Evolutionary conservation across 164 flowering plant genomes (phyloP).

Genomic region (Akebia trifoliata): DNA sequence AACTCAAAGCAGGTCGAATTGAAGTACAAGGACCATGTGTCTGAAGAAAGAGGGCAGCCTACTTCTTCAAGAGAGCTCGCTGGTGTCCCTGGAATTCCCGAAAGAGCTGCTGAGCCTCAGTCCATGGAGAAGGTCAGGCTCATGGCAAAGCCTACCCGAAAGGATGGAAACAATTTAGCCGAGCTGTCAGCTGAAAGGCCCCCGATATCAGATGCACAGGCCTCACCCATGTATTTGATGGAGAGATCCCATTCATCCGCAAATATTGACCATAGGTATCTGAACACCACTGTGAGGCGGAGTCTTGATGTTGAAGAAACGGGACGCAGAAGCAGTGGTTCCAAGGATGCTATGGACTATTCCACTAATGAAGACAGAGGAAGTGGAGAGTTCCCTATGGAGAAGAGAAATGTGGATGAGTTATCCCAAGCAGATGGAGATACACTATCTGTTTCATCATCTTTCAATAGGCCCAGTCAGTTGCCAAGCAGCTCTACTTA

Average conservation of each 20-base stretch:
- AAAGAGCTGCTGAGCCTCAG: constrained; percentile 29
- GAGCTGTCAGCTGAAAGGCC: constrained; percentile 50
- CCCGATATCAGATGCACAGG: constrained; percentile 36
- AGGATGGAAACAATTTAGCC: constrained; percentile 31
- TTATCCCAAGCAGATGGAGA: constrained; percentile 44
- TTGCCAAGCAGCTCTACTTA: constrained; percentile 37
- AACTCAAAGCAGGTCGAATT: constrained; percentile 37
- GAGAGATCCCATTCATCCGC: constrained; percentile 70
- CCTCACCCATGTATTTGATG: constrained; percentile 40
- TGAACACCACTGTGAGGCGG: constrained; percentile 37
- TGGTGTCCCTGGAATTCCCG: constrained; percentile 25
- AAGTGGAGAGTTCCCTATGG: constrained; percentile 38
- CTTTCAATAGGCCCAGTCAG: constrained; percentile 32
- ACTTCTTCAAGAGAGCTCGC: constrained; percentile 28
- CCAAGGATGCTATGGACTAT: constrained; percentile 45
- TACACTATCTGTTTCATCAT: constrained; percentile 36
- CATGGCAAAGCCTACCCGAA: constrained; percentile 29
- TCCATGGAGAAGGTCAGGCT: constrained; percentile 36
- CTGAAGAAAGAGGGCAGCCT: constrained; percentile 36
- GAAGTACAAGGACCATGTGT: constrained; percentile 30
- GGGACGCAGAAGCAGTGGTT: constrained; percentile 45
- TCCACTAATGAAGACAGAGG: constrained; percentile 44
- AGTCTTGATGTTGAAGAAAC: constrained; percentile 64
- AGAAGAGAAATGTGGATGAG: constrained; percentile 40
- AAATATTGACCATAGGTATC: constrained; percentile 46